Evolutionary conservation across 2,329 filamentous ascomycete genomes (phyloP), one percentile per base, ranked within the genome.

Genomic region (Neofusicoccum umdonicola): DNA sequence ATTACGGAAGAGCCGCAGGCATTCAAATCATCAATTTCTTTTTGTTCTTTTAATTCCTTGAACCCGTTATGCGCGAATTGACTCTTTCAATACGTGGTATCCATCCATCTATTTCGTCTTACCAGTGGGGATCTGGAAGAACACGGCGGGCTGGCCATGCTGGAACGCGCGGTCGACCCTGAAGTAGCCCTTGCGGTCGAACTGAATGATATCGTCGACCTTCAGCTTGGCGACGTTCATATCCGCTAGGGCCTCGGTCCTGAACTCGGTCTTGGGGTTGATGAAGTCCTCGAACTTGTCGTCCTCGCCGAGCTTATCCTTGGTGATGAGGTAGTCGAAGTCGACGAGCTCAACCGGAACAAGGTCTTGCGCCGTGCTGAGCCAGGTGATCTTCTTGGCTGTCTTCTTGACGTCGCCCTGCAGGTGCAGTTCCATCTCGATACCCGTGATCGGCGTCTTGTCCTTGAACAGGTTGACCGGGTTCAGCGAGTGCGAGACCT

Each of bases 361-460:
- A 0, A 97, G 85, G 65, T 90, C 86, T 80, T 94, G 90, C 69
- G 91, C 87, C 0, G 85, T 86, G 1, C 92, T 89, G 54, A 98
- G 82, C 94, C 94, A 98, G 0, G 93, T 97, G 42, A 98, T 87
- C 84, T 98, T 98, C 87, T 97, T 97, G 73, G 92, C 88, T 0
- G 94, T 98, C 74, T 91, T 90, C 84, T 96, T 97, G 78, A 98
- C 91, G 76, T 98, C 94, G 64, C 94, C 93, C 71, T 90, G 87
- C 57, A 97, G 86, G 78, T 98, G 90, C n/a, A 97, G 87, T 79
- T 97, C 92, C 62, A 95, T 83, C 65, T 90, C 90, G 44, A 97
- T 83, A 41, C 80, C 82, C 12, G 88, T 89, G 71, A 97, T 88
- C 54, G 76, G 78, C 11, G 63, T 65, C 58, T 86, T 81, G 61